Evolutionary conservation across 805 yeast species (phyloP).

Genomic region (Priceomyces carsonii): DNA sequence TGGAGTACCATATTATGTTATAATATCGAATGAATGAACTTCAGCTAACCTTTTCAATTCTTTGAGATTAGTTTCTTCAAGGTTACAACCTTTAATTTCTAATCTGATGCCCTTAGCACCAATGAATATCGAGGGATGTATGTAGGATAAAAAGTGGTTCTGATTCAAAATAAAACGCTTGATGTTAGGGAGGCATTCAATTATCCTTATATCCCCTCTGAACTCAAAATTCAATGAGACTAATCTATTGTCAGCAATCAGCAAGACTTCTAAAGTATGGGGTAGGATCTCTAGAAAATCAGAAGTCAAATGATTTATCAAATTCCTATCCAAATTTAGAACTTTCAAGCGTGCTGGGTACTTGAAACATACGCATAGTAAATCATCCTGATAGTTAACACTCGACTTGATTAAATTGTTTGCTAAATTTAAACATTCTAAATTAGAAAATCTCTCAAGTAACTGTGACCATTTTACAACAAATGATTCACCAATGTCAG

Average conservation of each 20-base stretch:
- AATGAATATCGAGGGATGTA: conserved; percentile 15
- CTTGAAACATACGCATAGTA: conserved; percentile 15
- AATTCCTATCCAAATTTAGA: conserved; percentile 27
- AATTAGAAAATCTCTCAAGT: conserved; percentile 22
- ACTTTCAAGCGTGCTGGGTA: conserved; percentile 25
- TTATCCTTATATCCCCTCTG: conserved; percentile 7
- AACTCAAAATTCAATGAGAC: conserved; percentile 11
- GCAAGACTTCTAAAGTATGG: conserved; percentile 22
- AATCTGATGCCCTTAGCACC: conserved; percentile 7
- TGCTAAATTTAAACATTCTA: conserved; percentile 22
- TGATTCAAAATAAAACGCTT: conserved; percentile 13
- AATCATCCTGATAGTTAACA: conserved; percentile 14
- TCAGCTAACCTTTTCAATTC: conserved; percentile 7
- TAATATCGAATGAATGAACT: no score
- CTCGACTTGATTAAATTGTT: conserved; percentile 24
- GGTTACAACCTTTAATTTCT: conserved; percentile 14
- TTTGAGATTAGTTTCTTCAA: conserved; percentile 12
- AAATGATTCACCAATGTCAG: conserved; percentile 35
- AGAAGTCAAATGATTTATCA: conserved; percentile 17
- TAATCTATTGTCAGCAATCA: conserved; percentile 20
- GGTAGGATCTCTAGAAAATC: conserved; percentile 27
- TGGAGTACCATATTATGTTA: no score
- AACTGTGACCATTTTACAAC: conserved; percentile 32
- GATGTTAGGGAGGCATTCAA: conserved; percentile 20
- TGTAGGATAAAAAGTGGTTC: conserved; percentile 13